phyloP scores from a whole-genome alignment of 169 alveolate genomes.

The Plasmodium blacklocki region DNA sequence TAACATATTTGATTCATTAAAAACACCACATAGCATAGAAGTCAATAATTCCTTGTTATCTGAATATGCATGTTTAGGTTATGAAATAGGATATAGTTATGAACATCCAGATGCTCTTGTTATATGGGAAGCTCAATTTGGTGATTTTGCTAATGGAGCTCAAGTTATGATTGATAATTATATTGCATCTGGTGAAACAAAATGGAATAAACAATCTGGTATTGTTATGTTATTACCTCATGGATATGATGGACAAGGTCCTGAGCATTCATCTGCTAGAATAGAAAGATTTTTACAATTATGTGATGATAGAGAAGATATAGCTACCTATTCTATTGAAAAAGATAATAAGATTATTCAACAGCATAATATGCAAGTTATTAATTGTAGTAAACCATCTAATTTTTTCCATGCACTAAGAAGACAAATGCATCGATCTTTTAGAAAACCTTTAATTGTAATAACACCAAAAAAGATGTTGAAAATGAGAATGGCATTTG shows the following conservation, averaged over 20 bases:
- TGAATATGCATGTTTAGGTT: constrained; percentile 95
- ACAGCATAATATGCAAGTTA: constrained; percentile 88
- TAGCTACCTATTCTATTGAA: constrained; percentile 67
- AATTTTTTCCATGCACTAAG: constrained; percentile 94
- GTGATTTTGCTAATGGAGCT: constrained; percentile 97
- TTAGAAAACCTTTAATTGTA: constrained; percentile 84
- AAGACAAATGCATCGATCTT: constrained; percentile 93
- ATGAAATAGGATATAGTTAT: constrained; percentile 95
- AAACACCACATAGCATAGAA: constrained; percentile 79
- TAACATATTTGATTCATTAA: constrained; percentile 68
- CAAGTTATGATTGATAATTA: constrained; percentile 95
- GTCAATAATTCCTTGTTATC: constrained; percentile 92
- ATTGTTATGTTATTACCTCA: constrained; percentile 93
- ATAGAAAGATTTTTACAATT: constrained; percentile 91
- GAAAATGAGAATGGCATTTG: constrained; percentile 83
- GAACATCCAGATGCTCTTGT: constrained; percentile 92
- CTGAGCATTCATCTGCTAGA: constrained; percentile 96
- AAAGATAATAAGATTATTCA: constrained; percentile 79
- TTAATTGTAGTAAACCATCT: constrained; percentile 92
- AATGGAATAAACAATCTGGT: constrained; percentile 94
- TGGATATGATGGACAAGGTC: constrained; percentile 98
- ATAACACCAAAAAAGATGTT: constrained; percentile 83
- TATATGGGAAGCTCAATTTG: constrained; percentile 97
- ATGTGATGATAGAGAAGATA: constrained; percentile 86
- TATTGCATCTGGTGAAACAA: constrained; percentile 94